Evolutionary conservation across 192 early-diverging fungal species (phyloP).

Genomic region (Gonapodya sp.): DNA sequence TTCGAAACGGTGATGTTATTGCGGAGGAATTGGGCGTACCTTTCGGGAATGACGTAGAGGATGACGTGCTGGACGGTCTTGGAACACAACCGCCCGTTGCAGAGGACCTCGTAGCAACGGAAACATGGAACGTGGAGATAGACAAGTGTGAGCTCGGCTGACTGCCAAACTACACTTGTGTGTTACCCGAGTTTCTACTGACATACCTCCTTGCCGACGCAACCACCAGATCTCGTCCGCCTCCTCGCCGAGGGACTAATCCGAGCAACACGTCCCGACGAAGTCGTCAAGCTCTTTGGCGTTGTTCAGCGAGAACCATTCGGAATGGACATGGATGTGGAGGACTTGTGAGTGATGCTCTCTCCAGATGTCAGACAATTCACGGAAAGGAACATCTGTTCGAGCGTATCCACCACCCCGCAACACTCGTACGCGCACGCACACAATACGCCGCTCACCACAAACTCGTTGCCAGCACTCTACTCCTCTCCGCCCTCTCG

Average conservation of each 20-base stretch:
- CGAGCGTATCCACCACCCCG: no score
- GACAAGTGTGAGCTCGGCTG: background rate
- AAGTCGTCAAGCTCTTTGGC: background rate
- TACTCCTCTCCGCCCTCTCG: background rate
- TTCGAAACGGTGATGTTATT: background rate
- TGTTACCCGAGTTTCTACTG: no score
- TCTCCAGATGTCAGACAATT: no score
- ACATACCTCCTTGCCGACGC: no score
- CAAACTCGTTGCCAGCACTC: background rate
- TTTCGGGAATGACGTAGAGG: no score
- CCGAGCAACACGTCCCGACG: background rate
- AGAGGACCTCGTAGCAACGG: no score
- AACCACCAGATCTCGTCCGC: background rate
- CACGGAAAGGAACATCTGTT: background rate
- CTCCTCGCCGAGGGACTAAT: background rate
- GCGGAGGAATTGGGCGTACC: background rate
- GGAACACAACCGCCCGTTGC: no score
- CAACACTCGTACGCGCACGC: no score
- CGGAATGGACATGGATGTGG: background rate
- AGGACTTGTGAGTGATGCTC: background rate
- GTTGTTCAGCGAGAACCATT: background rate
- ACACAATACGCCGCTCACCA: no score
- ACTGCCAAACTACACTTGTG: no score
- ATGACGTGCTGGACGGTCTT: no score
- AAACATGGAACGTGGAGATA: background rate